Evolutionary conservation across 2,329 filamentous ascomycete genomes (phyloP).

Genomic region (Pseudonectria buxi): DNA sequence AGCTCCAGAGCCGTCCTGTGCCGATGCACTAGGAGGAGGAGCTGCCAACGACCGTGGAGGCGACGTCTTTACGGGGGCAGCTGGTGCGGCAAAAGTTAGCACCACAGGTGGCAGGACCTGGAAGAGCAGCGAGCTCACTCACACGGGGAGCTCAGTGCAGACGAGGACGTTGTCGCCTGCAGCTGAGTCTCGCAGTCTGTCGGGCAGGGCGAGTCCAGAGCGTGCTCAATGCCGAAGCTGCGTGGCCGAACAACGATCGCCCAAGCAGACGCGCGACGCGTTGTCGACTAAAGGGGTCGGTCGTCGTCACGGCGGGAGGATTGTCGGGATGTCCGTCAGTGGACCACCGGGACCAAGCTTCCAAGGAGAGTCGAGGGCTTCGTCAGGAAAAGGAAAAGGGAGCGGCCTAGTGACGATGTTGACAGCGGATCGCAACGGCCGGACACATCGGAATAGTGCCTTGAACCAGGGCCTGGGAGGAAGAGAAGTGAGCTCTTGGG

Average conservation of each 20-base stretch:
- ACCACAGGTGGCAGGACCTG: conserved; percentile 9
- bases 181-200: conserved; percentile 43
- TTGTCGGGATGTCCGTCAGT: conserved; percentile 11
- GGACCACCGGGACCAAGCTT: conserved; percentile 12
- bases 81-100: conserved; percentile 17
- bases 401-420: conserved; percentile 16
- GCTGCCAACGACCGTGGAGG: conserved; percentile 40
- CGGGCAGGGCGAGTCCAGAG: conserved; percentile 22
- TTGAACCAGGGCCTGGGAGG: conserved; percentile 8
- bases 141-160: conserved; percentile 57
- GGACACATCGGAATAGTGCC: conserved; percentile 24
- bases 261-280: conserved; percentile 31
- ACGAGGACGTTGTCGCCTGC: conserved; percentile 53
- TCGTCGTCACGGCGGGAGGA: conserved; percentile 14
- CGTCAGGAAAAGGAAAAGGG: conserved; percentile 19
- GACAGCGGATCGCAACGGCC: conserved; percentile 21
- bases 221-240: conserved; percentile 17
- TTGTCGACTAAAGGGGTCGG: conserved; percentile 23
- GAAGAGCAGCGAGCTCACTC: conserved; percentile 18
- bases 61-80: conserved; percentile 47
- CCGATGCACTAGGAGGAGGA: conserved; percentile 52
- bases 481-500: conserved; percentile 4
- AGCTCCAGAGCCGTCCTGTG: conserved; percentile 49
- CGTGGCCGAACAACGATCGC: too few species aligned
- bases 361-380: conserved; percentile 20